Conservation (phyloP, 768 basidiomycete genomes). For the Kwoniella newhampshirensis region DNA sequence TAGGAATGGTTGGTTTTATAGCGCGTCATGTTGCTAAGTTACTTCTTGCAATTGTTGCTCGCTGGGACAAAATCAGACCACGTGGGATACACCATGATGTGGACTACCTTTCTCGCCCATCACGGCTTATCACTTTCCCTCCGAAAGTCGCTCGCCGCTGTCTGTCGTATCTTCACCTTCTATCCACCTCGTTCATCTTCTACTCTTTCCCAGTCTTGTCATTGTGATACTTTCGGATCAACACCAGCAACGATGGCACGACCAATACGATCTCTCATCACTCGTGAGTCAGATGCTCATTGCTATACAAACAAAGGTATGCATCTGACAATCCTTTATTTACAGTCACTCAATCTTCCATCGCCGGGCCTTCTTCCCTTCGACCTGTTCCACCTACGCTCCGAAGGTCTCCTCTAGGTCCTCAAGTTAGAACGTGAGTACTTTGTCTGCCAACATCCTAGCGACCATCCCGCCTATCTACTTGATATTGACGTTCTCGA, state of each 20-base stretch:
- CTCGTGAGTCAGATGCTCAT: slow-evolving; percentile 11
- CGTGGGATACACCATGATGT: slow-evolving; percentile 3
- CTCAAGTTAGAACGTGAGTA: slow-evolving; percentile 26
- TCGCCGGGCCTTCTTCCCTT: slow-evolving; percentile 21
- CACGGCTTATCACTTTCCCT: background rate
- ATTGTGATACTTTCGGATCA: background rate
- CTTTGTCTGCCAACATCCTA: no score
- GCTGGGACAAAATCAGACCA: no score
- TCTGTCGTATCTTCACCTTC: no score
- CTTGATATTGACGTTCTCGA: no score
- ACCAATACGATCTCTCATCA: slow-evolving; percentile 18
- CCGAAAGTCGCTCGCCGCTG: background rate
- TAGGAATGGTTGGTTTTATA: no score
- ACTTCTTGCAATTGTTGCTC: no score
- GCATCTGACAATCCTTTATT: no score
- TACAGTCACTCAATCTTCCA: slow-evolving; percentile 21
- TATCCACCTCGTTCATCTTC: no score
- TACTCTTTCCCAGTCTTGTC: no score
- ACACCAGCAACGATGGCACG: slow-evolving; percentile 18
- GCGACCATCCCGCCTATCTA: no score
- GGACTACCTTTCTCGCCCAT: background rate
- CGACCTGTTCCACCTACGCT: slow-evolving; percentile 9
- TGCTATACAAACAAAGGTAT: no score
- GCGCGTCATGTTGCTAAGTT: no score
- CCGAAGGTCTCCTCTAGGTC: background rate